phyloP scores from a whole-genome alignment of 2,329 filamentous ascomycete genomes.

The Aureobasidium melanogenum region DNA sequence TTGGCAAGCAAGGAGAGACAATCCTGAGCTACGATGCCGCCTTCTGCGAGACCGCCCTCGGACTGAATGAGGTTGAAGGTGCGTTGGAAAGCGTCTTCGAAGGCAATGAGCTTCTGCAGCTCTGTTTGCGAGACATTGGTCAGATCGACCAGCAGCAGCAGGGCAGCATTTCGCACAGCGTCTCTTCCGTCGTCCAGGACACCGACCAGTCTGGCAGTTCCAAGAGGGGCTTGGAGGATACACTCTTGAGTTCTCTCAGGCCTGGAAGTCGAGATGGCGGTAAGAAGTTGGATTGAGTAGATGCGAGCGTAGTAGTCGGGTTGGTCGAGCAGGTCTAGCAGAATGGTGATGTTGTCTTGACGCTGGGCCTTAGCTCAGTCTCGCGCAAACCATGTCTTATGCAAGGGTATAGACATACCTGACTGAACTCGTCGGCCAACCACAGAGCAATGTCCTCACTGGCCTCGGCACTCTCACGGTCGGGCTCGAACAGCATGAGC shows the following conservation, averaged over 20 bases:
- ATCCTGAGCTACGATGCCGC: constrained; percentile 83
- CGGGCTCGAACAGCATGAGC: constrained; percentile 77
- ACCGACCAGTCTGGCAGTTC: constrained; percentile 76
- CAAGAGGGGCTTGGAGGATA: constrained; percentile 78
- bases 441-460: constrained; percentile 93
- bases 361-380: constrained; percentile 53
- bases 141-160: constrained; percentile 78
- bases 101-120: constrained; percentile 90
- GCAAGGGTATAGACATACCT: constrained; percentile 41
- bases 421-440: constrained; percentile 96
- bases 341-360: constrained; percentile 88
- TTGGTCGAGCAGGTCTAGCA: constrained; percentile 82
- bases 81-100: constrained; percentile 86
- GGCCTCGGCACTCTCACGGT: constrained; percentile 65
- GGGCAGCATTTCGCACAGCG: constrained; percentile 76
- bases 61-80: constrained; percentile 72
- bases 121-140: constrained; percentile 73
- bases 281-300: constrained; percentile 82
- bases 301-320: constrained; percentile 64
- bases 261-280: constrained; percentile 73
- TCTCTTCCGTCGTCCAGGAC: constrained; percentile 79
- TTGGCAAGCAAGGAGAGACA: constrained; percentile 87
- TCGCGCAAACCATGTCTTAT: constrained; percentile 12
- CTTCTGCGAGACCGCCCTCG: constrained; percentile 74
- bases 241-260: constrained; percentile 92